Evolutionary conservation across 352 stramenopile genomes (phyloP).

Genomic region (Poterioochromonas sp.): DNA sequence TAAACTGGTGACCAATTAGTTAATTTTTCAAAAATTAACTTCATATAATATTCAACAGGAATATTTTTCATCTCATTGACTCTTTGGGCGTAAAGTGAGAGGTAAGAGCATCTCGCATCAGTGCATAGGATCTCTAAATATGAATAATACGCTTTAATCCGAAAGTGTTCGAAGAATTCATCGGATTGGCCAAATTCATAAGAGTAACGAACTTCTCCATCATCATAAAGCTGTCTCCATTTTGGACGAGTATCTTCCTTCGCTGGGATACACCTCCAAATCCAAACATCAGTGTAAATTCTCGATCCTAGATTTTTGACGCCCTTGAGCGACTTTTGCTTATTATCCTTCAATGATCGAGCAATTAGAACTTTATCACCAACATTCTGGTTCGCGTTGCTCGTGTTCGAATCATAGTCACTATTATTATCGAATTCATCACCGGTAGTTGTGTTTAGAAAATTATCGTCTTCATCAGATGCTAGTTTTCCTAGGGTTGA

Average conservation of each 20-base stretch:
- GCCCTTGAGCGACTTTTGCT: neutral
- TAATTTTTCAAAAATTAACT: neutral
- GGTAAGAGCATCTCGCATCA: neutral
- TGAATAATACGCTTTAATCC: neutral
- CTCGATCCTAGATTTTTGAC: neutral
- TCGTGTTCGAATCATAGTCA: no score
- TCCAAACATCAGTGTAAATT: conserved; percentile 10
- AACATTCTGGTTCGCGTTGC: neutral
- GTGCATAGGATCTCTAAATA: conserved; percentile 25
- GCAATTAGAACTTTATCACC: neutral
- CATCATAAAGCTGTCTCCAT: conserved; percentile 25
- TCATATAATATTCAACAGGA: conserved; percentile 19
- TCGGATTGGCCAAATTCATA: neutral
- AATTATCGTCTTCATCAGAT: neutral
- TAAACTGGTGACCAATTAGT: neutral
- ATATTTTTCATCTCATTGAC: conserved; percentile 6
- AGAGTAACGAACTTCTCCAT: conserved; percentile 11
- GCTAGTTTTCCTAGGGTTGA: neutral
- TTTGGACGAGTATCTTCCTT: conserved; percentile 11
- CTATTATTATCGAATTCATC: neutral
- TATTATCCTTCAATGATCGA: neutral
- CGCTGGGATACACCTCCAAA: conserved; percentile 29
- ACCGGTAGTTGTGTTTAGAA: neutral
- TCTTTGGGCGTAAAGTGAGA: conserved; percentile 3
- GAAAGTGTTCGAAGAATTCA: conserved; percentile 17